These are phyloP conservation scores for Blastomyces gilchristii DNA, from an alignment of 2,329 filamentous ascomycete species.

Conservation along the genomic window DNA sequence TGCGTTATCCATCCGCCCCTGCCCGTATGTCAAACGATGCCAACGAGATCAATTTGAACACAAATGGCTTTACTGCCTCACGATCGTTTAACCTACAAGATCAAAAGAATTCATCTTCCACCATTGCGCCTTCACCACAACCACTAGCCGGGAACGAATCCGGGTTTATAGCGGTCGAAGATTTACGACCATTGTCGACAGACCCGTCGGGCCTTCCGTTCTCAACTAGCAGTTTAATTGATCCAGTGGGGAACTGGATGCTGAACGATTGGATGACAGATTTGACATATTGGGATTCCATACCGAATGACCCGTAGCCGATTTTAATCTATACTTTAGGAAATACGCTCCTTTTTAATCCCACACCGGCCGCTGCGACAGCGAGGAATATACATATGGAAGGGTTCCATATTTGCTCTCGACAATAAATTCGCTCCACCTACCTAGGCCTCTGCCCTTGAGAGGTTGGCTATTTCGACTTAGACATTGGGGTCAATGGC, in stretches of 20 bases:
- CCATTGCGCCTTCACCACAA: background rate
- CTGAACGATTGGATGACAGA: constrained; percentile 10
- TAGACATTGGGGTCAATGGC: background rate
- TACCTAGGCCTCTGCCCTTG: background rate
- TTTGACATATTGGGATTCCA: constrained; percentile 8
- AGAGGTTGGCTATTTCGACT: background rate
- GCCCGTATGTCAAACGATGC: background rate
- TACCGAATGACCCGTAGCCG: background rate
- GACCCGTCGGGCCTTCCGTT: background rate
- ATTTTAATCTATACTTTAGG: background rate
- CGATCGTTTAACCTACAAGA: constrained; percentile 6
- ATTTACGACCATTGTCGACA: background rate
- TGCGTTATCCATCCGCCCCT: background rate
- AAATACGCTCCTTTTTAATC: background rate
- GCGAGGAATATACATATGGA: background rate
- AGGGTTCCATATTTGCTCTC: background rate
- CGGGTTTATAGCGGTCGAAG: background rate
- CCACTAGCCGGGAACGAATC: background rate
- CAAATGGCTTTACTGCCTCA: constrained; percentile 4
- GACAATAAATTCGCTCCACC: background rate
- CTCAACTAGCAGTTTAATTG: constrained; percentile 6
- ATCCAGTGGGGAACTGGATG: constrained; percentile 9
- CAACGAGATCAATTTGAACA: background rate
- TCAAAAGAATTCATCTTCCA: background rate
- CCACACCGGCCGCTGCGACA: background rate